phyloP scores from a whole-genome alignment of 2,329 filamentous ascomycete species.

The Orbilia ellipsospora region DNA sequence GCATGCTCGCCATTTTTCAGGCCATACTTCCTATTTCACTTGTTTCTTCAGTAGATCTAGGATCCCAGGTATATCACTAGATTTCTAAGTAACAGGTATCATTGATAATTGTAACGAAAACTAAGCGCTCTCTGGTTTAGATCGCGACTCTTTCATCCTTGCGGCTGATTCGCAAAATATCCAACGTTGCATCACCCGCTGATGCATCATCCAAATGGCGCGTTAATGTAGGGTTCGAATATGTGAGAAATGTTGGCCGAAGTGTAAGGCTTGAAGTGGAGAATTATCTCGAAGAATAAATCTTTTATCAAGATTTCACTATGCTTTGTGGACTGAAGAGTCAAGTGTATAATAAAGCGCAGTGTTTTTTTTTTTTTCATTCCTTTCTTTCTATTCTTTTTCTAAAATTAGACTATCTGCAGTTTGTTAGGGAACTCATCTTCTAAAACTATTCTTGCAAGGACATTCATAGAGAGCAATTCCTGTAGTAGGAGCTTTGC shows the following conservation, averaged over 20 bases:
- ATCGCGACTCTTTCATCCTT: conserved; percentile 79
- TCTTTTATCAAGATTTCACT: neutral
- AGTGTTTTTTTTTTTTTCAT: too few species aligned
- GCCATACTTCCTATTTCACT: conserved; percentile 69
- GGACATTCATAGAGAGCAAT: conserved; percentile 98
- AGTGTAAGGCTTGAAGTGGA: conserved; percentile 81
- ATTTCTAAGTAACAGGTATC: neutral
- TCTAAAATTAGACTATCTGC: conserved; percentile 7
- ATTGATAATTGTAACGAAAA: neutral
- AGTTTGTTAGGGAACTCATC: conserved; percentile 76
- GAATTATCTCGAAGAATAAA: conserved; percentile 77
- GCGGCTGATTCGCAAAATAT: conserved; percentile 75
- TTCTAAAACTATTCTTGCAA: conserved; percentile 86
- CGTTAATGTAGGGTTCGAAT: conserved; percentile 82
- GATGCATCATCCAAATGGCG: conserved; percentile 79
- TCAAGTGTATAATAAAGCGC: too few species aligned
- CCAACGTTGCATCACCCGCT: conserved; percentile 64
- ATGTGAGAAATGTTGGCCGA: conserved; percentile 75
- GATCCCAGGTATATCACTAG: conserved; percentile 60
- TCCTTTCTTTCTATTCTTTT: too few species aligned
- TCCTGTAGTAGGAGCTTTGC: conserved; percentile 97
- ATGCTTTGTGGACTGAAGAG: neutral
- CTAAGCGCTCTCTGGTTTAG: conserved; percentile 58
- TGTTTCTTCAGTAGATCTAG: conserved; percentile 65
- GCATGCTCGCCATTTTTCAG: conserved; percentile 80